Percentiles rank a stretch among this genome's conserved stretches.
phyloP scores from a whole-genome alignment of 2,329 filamentous ascomycete genomes.

The Pseudogymnoascus sp. region DNA sequence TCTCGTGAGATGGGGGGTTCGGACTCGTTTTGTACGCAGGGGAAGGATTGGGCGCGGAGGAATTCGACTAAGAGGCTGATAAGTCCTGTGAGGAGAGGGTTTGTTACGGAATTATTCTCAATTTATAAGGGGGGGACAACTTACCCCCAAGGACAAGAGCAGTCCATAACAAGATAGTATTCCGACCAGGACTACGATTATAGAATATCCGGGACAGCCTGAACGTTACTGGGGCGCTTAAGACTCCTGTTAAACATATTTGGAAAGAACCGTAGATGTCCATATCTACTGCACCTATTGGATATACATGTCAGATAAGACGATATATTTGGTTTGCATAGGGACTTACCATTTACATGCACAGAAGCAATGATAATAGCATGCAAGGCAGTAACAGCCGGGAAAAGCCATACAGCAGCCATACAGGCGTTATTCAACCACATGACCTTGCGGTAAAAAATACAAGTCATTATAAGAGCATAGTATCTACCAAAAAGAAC shows the following conservation, averaged over 20 bases:
- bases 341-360: slow-evolving; percentile 50
- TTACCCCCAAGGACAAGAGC: slow-evolving; percentile 52
- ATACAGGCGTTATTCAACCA: slow-evolving; percentile 59
- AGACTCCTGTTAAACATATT: slow-evolving; percentile 58
- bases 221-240: slow-evolving; percentile 58
- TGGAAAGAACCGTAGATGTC: slow-evolving; percentile 65
- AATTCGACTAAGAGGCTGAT: slow-evolving; percentile 61
- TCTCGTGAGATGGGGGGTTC: slow-evolving; percentile 34
- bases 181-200: slow-evolving; percentile 53
- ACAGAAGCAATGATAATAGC: slow-evolving; percentile 54
- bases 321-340: slow-evolving; percentile 24
- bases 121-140: slow-evolving; percentile 18
- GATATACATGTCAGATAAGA: not conserved
- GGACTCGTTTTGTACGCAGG: slow-evolving; percentile 38
- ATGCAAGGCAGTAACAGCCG: slow-evolving; percentile 58
- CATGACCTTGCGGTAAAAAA: slow-evolving; percentile 54
- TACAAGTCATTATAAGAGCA: slow-evolving; percentile 55
- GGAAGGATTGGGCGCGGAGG: slow-evolving; percentile 43
- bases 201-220: slow-evolving; percentile 59
- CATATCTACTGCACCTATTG: slow-evolving; percentile 56
- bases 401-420: slow-evolving; percentile 56
- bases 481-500: slow-evolving; percentile 48
- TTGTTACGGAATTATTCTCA: not conserved
- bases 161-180: slow-evolving; percentile 63
- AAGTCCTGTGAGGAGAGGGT: slow-evolving; percentile 38